A percentile compares a stretch with the other conserved stretches of the same genome.
phyloP scores from a whole-genome alignment of 2,329 filamentous ascomycete genomes.

The Fusarium chlamydosporum region DNA sequence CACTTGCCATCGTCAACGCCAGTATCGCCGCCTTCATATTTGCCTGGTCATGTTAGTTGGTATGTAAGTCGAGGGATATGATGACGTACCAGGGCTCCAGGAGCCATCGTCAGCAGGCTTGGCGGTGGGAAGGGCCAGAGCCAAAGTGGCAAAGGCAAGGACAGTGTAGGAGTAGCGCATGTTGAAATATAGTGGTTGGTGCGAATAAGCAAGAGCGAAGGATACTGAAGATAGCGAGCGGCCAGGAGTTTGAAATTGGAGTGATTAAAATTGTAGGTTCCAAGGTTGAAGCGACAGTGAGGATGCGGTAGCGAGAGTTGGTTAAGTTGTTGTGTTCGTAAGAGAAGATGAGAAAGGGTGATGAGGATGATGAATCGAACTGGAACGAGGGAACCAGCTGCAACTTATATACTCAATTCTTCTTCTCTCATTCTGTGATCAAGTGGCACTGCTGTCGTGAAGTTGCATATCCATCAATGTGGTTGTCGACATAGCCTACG shows the following conservation, averaged over 20 bases:
- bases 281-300: neutral
- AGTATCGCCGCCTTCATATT: conserved; percentile 27
- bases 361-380: conserved; percentile 25
- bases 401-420: conserved; percentile 28
- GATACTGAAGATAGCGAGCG: neutral
- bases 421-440: rapidly evolving
- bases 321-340: conserved; percentile 11
- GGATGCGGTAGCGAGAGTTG: conserved; percentile 15
- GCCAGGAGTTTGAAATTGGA: neutral
- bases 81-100: conserved; percentile 8
- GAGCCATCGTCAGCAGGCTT: conserved; percentile 40
- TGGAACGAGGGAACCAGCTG: neutral
- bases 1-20: conserved; percentile 24
- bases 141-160: conserved; percentile 44
- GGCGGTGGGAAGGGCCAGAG: conserved; percentile 42
- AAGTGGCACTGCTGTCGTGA: conserved; percentile 1
- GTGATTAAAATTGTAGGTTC: conserved; percentile 3
- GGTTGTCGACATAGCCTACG: conserved; percentile 15
- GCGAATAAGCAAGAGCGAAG: neutral
- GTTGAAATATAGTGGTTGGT: neutral
- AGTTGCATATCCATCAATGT: neutral
- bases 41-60: conserved; percentile 1
- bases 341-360: conserved; percentile 20
- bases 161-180: conserved; percentile 46
- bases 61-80: rapidly evolving